phyloP scores from a whole-genome alignment of 495 filamentous ascomycete genomes.

The Aspergillus haitiensis region DNA sequence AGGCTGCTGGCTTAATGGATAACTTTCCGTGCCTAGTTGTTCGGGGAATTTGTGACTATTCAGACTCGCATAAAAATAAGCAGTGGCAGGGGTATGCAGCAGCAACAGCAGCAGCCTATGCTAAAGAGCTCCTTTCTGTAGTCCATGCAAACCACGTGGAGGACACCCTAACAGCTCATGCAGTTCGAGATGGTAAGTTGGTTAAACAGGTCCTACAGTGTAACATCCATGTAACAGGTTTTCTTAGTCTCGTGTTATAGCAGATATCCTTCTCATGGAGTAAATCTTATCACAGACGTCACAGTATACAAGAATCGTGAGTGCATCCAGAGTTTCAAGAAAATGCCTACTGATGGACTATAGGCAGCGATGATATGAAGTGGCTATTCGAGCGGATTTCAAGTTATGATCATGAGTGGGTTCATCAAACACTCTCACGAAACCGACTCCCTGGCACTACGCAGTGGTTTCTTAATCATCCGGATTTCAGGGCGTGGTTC shows the following conservation, averaged over 20 bases:
- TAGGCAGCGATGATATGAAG: conserved; percentile 29
- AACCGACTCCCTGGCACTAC: conserved; percentile 24
- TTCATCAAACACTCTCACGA: conserved; percentile 21
- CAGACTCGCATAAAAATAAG: conserved; percentile 40
- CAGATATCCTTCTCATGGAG: too few relatives aligned
- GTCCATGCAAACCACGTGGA: background rate
- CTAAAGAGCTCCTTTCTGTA: conserved; percentile 22
- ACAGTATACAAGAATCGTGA: too few relatives aligned
- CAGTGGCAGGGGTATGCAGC: conserved; percentile 32
- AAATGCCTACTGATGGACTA: too few relatives aligned
- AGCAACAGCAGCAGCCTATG: conserved; percentile 35
- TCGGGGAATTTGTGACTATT: conserved; percentile 39
- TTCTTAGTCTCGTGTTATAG: too few relatives aligned
- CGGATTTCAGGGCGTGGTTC: conserved; percentile 49
- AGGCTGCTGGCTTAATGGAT: conserved; percentile 46
- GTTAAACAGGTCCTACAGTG: too few relatives aligned
- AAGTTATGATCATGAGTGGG: conserved; percentile 26
- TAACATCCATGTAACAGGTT: too few relatives aligned
- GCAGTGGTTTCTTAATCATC: conserved; percentile 45
- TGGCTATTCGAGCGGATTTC: conserved; percentile 18
- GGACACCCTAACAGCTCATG: background rate
- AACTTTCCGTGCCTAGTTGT: conserved; percentile 32
- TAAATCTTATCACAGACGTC: too few relatives aligned
- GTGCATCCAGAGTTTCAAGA: too few relatives aligned
- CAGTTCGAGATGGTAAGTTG: too few relatives aligned